Percentiles rank a stretch among this genome's conserved stretches.
These are phyloP conservation scores for Stereocaulon alpinum DNA, from an alignment of 495 filamentous ascomycete genomes.

Conservation along the genomic window DNA sequence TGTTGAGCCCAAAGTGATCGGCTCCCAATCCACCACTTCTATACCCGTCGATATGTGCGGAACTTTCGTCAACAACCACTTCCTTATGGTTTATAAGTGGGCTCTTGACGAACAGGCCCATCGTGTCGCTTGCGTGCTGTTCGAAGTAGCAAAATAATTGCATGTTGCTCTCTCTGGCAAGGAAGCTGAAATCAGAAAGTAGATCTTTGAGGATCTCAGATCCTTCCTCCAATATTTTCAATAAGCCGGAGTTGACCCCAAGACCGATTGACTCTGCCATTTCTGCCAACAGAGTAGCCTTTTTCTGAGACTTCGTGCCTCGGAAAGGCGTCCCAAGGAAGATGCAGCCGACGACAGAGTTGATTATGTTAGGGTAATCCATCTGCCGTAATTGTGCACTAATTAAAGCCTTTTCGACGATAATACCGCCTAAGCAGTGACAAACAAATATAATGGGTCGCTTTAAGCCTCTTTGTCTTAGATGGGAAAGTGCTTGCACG, in stretches of 20 bases:
- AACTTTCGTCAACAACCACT: slow-evolving; percentile 14
- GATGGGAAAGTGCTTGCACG: background rate
- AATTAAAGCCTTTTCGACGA: slow-evolving; percentile 16
- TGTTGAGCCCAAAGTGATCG: slow-evolving; percentile 18
- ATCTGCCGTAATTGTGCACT: slow-evolving; percentile 12
- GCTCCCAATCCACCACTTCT: slow-evolving; percentile 1
- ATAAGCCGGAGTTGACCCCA: slow-evolving; percentile 13
- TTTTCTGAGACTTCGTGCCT: slow-evolving; percentile 17
- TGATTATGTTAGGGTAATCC: slow-evolving; percentile 16
- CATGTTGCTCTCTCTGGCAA: slow-evolving; percentile 13
- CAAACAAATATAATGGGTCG: slow-evolving; percentile 21
- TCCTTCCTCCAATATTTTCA: slow-evolving; percentile 13
- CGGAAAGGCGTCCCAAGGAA: slow-evolving; percentile 19
- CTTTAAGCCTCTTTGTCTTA: slow-evolving; percentile 7
- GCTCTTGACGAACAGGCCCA: slow-evolving; percentile 8
- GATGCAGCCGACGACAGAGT: slow-evolving; percentile 14
- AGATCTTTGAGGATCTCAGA: slow-evolving; percentile 17
- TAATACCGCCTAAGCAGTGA: slow-evolving; percentile 18
- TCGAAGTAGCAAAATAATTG: slow-evolving; percentile 14
- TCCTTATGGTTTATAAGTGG: slow-evolving; percentile 7
- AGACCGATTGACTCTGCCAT: slow-evolving; percentile 15
- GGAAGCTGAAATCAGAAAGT: slow-evolving; percentile 9
- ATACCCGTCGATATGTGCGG: slow-evolving; percentile 13
- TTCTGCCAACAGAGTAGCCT: slow-evolving; percentile 13
- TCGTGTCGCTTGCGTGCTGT: slow-evolving; percentile 14